Conservation (phyloP, 305 asterid species). For the Fraxinus greggii region DNA sequence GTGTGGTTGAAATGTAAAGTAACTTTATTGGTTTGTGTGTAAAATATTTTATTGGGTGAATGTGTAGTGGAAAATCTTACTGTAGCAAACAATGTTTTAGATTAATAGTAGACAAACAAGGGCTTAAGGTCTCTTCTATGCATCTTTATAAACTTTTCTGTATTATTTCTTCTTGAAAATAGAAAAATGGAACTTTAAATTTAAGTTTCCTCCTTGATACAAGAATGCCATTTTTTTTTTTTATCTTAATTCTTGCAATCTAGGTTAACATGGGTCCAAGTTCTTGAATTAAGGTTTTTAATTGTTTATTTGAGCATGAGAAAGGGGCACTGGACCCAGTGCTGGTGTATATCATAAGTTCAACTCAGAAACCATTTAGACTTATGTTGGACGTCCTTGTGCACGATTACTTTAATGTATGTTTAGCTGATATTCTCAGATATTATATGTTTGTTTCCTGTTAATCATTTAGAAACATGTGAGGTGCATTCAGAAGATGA, state of each 20-base stretch:
- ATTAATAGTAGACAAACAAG: too few species aligned
- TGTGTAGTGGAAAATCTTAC: too few species aligned
- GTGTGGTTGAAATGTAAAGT: too few species aligned
- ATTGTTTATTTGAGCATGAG: not conserved
- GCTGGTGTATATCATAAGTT: not conserved
- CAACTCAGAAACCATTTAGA: not conserved
- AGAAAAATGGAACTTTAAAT: not conserved
- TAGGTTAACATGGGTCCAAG: not conserved
- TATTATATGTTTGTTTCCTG: conserved; percentile 18
- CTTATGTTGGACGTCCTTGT: not conserved
- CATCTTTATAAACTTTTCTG: not conserved
- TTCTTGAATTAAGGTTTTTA: not conserved
- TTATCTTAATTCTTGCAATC: not conserved
- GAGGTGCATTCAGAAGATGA: conserved; percentile 64
- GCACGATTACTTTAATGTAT: not conserved
- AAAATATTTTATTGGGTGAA: too few species aligned
- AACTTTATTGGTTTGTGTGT: too few species aligned
- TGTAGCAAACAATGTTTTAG: too few species aligned
- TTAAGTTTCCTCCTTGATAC: not conserved
- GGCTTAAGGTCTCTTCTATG: not conserved
- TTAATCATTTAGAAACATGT: conserved; percentile 33
- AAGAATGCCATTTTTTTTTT: not conserved
- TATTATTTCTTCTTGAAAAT: not conserved
- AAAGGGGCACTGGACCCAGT: not conserved
- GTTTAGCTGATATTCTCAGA: conserved; percentile 17